phyloP scores from a whole-genome alignment of 257 asterid species.

The Primulina huaijiensis region DNA sequence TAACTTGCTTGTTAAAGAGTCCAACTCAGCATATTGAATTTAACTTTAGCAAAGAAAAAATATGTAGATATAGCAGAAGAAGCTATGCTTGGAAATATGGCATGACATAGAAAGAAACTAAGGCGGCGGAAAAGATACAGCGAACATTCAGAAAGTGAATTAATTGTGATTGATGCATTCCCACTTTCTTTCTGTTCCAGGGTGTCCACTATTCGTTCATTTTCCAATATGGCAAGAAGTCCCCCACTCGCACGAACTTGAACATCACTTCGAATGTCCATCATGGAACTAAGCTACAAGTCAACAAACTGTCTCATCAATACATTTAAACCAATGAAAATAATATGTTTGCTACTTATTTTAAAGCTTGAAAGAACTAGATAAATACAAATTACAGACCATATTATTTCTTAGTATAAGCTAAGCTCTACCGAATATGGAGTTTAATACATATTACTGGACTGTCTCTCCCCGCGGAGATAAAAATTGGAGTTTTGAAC shows the following conservation, averaged over 20 bases:
- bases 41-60: conserved; percentile 15
- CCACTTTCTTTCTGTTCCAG: conserved; percentile 70
- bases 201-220: conserved; percentile 77
- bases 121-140: conserved; percentile 60
- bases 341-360: background rate
- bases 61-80: conserved; percentile 20
- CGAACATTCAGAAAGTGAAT: conserved; percentile 69
- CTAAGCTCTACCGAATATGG: conserved; percentile 1
- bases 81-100: conserved; percentile 8
- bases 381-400: conserved; percentile 8
- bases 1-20: conserved; percentile 48
- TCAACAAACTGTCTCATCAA: conserved; percentile 20
- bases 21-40: conserved; percentile 27
- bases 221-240: conserved; percentile 92
- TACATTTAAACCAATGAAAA: conserved; percentile 18
- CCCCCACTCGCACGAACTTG: conserved; percentile 98
- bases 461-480: conserved; percentile 14
- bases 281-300: conserved; percentile 89
- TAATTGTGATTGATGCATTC: conserved; percentile 68
- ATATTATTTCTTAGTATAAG: conserved; percentile 8
- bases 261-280: conserved; percentile 84
- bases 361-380: conserved; percentile 16
- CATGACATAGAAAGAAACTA: conserved; percentile 13
- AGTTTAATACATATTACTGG: conserved; percentile 8
- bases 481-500: conserved; percentile 6